These are phyloP conservation scores for Wickerhamomyces pijperi DNA, from an alignment of 805 yeast genomes.

Conservation along the genomic window DNA sequence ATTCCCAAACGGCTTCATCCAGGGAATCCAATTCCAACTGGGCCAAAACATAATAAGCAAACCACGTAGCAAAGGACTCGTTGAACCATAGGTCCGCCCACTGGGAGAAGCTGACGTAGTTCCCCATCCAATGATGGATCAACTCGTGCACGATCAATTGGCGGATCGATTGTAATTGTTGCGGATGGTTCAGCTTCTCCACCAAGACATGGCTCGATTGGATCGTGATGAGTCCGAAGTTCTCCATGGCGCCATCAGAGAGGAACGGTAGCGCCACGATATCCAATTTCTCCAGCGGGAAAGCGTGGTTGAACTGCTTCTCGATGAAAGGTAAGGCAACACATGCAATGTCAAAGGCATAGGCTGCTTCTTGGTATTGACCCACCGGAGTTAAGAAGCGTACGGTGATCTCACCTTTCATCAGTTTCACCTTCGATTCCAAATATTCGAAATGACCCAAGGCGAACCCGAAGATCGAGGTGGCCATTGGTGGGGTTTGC, in stretches of 20 bases:
- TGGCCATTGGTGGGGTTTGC: constrained; percentile 45
- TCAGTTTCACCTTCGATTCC: constrained; percentile 23
- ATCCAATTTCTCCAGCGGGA: constrained; percentile 57
- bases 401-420: constrained; percentile 28
- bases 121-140: constrained; percentile 76
- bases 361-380: constrained; percentile 32
- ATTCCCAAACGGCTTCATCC: constrained; percentile 24
- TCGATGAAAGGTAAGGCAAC: constrained; percentile 38
- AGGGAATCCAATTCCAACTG: constrained; percentile 14
- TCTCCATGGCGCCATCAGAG: constrained; percentile 74
- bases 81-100: constrained; percentile 68
- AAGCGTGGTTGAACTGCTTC: constrained; percentile 29
- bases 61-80: constrained; percentile 70
- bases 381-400: constrained; percentile 48
- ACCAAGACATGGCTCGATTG: constrained; percentile 38
- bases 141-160: constrained; percentile 62
- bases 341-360: constrained; percentile 37
- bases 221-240: constrained; percentile 59
- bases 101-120: constrained; percentile 51
- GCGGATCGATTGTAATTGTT: constrained; percentile 25
- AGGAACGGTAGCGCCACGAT: constrained; percentile 59
- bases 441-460: constrained; percentile 55
- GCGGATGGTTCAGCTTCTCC: constrained; percentile 19
- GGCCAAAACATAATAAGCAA: constrained; percentile 39
- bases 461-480: constrained; percentile 58